Conservation (phyloP, 176 grass and related monocot species). For the Rhipidocladum racemiflorum region DNA sequence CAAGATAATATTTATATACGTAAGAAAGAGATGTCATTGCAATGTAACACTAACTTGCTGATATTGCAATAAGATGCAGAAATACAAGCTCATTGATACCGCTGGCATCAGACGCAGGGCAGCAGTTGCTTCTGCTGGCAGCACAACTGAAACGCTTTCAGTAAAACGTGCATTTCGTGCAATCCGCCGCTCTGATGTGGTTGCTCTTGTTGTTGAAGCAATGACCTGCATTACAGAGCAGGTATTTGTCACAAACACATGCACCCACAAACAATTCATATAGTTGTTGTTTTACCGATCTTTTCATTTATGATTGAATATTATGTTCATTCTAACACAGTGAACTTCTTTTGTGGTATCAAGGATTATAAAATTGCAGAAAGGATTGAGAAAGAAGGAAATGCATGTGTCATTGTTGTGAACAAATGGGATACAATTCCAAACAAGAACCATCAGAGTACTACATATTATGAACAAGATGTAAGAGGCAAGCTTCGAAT, state of each 20-base stretch:
- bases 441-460: constrained; percentile 93
- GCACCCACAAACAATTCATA: background rate
- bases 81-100: constrained; percentile 92
- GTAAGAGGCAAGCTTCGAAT: constrained; percentile 85
- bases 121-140: constrained; percentile 82
- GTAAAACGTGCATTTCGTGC: constrained; percentile 94
- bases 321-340: constrained; percentile 7
- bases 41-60: constrained; percentile 19
- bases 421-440: constrained; percentile 99
- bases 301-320: background rate
- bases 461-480: constrained; percentile 85
- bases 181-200: constrained; percentile 82
- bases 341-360: constrained; percentile 18
- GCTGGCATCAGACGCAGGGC: constrained; percentile 88
- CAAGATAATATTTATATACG: background rate
- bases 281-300: background rate
- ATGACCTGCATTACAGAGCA: constrained; percentile 87
- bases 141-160: constrained; percentile 79
- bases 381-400: constrained; percentile 94
- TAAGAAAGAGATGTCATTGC: background rate
- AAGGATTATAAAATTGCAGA: constrained; percentile 95
- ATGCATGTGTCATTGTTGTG: constrained; percentile 90
- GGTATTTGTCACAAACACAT: constrained; percentile 38
- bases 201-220: constrained; percentile 91
- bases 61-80: constrained; percentile 51